phyloP scores from a whole-genome alignment of 2,329 filamentous ascomycete genomes.

The Xylogone sp. region DNA sequence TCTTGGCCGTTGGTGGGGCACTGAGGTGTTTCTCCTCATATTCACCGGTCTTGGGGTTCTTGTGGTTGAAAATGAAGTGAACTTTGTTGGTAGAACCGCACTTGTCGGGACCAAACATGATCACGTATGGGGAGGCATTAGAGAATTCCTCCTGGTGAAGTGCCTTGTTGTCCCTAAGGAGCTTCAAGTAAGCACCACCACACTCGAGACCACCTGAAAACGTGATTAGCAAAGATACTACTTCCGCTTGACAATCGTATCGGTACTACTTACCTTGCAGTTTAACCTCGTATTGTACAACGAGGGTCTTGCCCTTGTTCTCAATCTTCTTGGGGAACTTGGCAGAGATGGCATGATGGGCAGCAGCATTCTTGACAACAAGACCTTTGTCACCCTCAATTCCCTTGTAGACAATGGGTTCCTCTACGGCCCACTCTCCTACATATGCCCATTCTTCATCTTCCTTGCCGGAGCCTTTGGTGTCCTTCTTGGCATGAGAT shows the following conservation, averaged over 20 bases:
- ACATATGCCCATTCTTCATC: conserved; percentile 94
- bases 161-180: conserved; percentile 94
- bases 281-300: conserved; percentile 99
- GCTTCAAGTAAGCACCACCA: conserved; percentile 98
- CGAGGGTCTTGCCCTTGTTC: conserved; percentile 94
- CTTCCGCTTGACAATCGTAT: not conserved
- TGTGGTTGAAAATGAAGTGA: conserved; percentile 99
- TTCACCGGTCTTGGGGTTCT: conserved; percentile 99
- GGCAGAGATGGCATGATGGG: conserved; percentile 98
- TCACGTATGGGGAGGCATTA: conserved; percentile 94
- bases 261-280: conserved; percentile 82
- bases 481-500: conserved; percentile 94
- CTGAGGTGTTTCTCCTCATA: conserved; percentile 99
- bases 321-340: conserved; percentile 97
- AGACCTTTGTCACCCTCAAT: conserved; percentile 95
- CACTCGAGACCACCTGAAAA: conserved; percentile 83
- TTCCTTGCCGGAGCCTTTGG: conserved; percentile 61
- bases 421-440: conserved; percentile 94
- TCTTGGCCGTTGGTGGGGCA: conserved; percentile 77
- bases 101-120: conserved; percentile 99
- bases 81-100: conserved; percentile 99
- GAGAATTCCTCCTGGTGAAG: conserved; percentile 97
- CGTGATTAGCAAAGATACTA: conserved; percentile 26
- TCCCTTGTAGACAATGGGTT: conserved; percentile 84
- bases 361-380: conserved; percentile 95